A percentile compares a stretch with the other conserved stretches of the same genome.
These are phyloP conservation scores for Russula earlei DNA, from an alignment of 768 basidiomycete genomes.

Conservation along the genomic window DNA sequence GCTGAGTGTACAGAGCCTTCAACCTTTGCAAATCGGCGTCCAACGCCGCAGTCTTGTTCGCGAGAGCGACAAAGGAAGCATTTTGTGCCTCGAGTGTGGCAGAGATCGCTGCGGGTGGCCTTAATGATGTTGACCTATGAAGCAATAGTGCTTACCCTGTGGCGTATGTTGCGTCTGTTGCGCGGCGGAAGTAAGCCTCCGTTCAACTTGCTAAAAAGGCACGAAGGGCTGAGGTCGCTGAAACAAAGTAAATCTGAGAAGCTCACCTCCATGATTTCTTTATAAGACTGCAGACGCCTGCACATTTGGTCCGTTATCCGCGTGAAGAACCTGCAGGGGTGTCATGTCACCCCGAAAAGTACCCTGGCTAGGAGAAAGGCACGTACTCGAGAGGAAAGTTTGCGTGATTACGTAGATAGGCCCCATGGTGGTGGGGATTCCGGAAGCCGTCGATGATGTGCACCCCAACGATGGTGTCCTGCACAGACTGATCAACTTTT, in stretches of 20 bases:
- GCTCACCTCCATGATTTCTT: slow-evolving; percentile 60
- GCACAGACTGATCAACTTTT: slow-evolving; percentile 69
- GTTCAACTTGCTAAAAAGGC: slow-evolving; percentile 64
- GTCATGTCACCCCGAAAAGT: background rate
- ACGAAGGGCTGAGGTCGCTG: background rate
- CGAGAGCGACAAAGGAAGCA: slow-evolving; percentile 64
- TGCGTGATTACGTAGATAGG: slow-evolving; percentile 68
- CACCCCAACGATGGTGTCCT: slow-evolving; percentile 71
- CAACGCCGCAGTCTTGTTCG: slow-evolving; percentile 63
- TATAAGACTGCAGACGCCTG: slow-evolving; percentile 68
- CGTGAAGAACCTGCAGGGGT: slow-evolving; percentile 51
- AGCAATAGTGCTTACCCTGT: slow-evolving; percentile 41
- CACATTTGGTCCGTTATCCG: slow-evolving; percentile 64
- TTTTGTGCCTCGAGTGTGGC: slow-evolving; percentile 77
- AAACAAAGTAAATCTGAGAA: background rate
- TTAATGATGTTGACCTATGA: slow-evolving; percentile 3
- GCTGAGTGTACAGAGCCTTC: slow-evolving; percentile 62
- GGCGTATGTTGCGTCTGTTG: slow-evolving; percentile 59
- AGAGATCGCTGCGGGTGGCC: slow-evolving; percentile 45
- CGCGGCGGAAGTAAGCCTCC: slow-evolving; percentile 62
- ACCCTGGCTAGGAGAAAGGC: background rate
- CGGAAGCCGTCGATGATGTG: slow-evolving; percentile 71
- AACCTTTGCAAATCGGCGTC: slow-evolving; percentile 71
- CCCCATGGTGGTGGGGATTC: slow-evolving; percentile 61
- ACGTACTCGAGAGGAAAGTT: slow-evolving; percentile 75